A percentile compares a stretch with the other conserved stretches of the same genome.
These are phyloP conservation scores for Ceratocystis cubensis DNA, from an alignment of 2,329 filamentous ascomycete genomes.

Conservation along the genomic window DNA sequence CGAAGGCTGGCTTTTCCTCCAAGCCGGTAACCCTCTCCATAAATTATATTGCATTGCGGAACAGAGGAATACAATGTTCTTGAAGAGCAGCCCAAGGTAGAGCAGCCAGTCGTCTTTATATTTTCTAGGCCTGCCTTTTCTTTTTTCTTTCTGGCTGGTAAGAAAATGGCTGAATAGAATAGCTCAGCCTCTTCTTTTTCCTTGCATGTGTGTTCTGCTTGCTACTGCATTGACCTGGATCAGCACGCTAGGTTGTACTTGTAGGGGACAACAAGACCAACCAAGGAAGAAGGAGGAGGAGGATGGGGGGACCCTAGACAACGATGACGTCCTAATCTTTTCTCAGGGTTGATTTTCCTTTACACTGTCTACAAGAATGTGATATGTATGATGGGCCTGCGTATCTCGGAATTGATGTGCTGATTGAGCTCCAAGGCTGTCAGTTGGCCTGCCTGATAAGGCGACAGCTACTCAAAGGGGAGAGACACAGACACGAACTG, in stretches of 20 bases:
- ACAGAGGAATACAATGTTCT: background rate
- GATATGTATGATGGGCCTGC: background rate
- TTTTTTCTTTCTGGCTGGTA: background rate
- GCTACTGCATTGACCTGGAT: background rate
- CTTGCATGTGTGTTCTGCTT: background rate
- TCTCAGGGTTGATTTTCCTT: background rate
- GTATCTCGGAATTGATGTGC: background rate
- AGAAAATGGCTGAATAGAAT: background rate
- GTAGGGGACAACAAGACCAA: background rate
- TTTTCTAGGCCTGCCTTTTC: background rate
- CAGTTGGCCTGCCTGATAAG: background rate
- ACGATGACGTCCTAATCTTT: background rate
- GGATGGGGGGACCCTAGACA: background rate
- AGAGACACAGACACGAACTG: constrained; percentile 4
- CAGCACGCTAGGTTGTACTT: background rate
- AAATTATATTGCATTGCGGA: background rate
- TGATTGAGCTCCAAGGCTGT: background rate
- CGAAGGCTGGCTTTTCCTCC: background rate
- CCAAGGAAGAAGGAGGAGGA: background rate
- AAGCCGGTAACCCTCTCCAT: background rate
- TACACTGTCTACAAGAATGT: background rate
- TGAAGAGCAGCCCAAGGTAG: background rate
- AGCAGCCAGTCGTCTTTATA: background rate
- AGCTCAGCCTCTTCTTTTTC: background rate
- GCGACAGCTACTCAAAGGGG: background rate